A percentile compares a stretch with the other conserved stretches of the same genome.
These are phyloP conservation scores for Geotrichum bryndzae DNA, from an alignment of 1,139 yeast genomes.

Conservation along the genomic window DNA sequence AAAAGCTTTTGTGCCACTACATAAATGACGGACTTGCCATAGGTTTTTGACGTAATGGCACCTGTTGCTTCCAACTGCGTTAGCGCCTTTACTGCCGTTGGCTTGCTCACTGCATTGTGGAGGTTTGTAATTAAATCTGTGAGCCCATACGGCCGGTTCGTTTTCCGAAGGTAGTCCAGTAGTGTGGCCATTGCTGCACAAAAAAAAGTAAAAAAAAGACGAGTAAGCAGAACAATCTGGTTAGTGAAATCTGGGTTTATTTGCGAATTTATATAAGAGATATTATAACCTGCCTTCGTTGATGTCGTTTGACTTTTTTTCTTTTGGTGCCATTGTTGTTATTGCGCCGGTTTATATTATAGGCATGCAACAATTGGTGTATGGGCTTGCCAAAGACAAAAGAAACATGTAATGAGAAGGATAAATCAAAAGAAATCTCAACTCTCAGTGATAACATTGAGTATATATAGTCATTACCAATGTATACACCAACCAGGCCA, in stretches of 20 bases:
- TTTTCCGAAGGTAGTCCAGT: conserved; percentile 34
- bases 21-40: conserved; percentile 36
- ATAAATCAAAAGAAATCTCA: too few species aligned
- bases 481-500: too few species aligned
- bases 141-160: conserved; percentile 40
- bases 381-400: too few species aligned
- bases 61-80: conserved; percentile 30
- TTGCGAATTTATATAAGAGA: background rate
- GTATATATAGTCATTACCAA: too few species aligned
- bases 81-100: conserved; percentile 31
- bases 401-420: too few species aligned
- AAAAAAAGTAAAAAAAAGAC: background rate
- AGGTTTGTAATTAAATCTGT: conserved; percentile 37
- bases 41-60: conserved; percentile 32
- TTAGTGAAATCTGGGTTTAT: background rate
- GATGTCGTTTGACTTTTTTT: conserved; percentile 15
- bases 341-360: background rate
- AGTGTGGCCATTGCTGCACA: conserved; percentile 19
- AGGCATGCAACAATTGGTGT: too few species aligned
- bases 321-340: conserved; percentile 12
- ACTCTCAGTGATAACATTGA: too few species aligned
- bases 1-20: conserved; percentile 23
- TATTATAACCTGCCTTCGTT: conserved; percentile 12
- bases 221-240: background rate
- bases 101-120: conserved; percentile 33